These are phyloP conservation scores for Quercus gilva DNA, from an alignment of 306 rosid species.

Conservation along the genomic window DNA sequence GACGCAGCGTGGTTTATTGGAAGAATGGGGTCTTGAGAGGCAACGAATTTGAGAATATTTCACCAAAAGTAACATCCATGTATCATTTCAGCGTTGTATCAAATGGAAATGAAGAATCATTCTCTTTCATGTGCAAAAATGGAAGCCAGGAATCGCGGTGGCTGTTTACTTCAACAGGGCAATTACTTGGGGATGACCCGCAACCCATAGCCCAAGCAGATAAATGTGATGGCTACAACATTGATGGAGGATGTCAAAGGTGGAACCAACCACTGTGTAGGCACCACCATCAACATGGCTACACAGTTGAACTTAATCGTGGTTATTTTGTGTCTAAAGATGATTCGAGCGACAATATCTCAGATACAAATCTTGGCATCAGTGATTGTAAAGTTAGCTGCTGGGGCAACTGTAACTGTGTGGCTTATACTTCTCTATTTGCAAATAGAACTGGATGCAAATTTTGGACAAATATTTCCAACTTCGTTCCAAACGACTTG, in stretches of 20 bases:
- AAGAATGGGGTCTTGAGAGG: too few species aligned
- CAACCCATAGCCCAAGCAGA: background rate
- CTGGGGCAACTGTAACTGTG: constrained; percentile 18
- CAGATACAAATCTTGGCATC: too few species aligned
- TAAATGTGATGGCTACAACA: background rate
- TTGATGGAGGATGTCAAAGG: too few species aligned
- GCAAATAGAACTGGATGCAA: background rate
- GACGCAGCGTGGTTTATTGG: too few species aligned
- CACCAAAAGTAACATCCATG: background rate
- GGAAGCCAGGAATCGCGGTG: background rate
- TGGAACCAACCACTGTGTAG: constrained; percentile 10
- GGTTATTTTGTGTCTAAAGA: background rate
- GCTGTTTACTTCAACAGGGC: constrained; percentile 2
- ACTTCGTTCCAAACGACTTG: background rate
- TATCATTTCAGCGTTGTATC: background rate
- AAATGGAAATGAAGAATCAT: background rate
- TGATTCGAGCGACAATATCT: too few species aligned
- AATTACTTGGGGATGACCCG: background rate
- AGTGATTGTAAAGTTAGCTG: constrained; percentile 19
- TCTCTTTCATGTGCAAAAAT: background rate
- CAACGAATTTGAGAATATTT: too few species aligned
- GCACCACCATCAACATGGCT: background rate
- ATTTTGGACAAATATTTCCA: background rate
- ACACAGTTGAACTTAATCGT: background rate
- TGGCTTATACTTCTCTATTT: background rate